Evolutionary conservation across 129 eudicot genomes (phyloP), one percentile per base, ranked within the genome.

Genomic region (Arctium minus): DNA sequence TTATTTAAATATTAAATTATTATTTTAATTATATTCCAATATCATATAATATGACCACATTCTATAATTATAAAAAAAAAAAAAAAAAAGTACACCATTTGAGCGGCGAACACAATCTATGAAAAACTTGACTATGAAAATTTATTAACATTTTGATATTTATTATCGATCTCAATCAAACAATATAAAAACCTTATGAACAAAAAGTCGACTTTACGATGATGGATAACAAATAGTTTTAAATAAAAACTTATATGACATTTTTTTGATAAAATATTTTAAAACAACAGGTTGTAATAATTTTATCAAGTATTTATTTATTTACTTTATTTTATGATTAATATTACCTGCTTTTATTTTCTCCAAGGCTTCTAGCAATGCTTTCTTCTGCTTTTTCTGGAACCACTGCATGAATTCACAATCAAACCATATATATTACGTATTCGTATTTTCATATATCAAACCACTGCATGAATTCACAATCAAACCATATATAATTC

Each of bases 301-400:
- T 31, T 18, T 32, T 42, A 73, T 10, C 73, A 65, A 35, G 1
- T 74, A 17, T 44, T 1, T 50, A 33, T 1, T 37, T 12, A 65
- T 30, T 76, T 35, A 75, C 2, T 15, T 42, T 30, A 37, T 18
- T 11, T 73, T 22, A 56, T 9, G 0, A 18, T 8, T 9, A 60
- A 37, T 35, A 3, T 79, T 79, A 92, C 97, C 97, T 80, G 93
- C 87, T 92, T 92, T 92, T 36, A 92, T 90, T 85, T 92, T 92
- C 79, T 90, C 97, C 76, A 92, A 80, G 65, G 94, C 97, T 81
- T 90, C 92, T 65, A 85, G 78, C 93, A 92, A 82, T 39, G 97
- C 94, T 86, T 92, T 92, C 77, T 92, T 92, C 44, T 87, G 88
- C 75, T 87, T 88, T 64, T 88, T 92, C 1, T 84, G 86, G 82